These are phyloP conservation scores for Russula dissimulans DNA, from an alignment of 768 basidiomycete genomes.

Conservation along the genomic window DNA sequence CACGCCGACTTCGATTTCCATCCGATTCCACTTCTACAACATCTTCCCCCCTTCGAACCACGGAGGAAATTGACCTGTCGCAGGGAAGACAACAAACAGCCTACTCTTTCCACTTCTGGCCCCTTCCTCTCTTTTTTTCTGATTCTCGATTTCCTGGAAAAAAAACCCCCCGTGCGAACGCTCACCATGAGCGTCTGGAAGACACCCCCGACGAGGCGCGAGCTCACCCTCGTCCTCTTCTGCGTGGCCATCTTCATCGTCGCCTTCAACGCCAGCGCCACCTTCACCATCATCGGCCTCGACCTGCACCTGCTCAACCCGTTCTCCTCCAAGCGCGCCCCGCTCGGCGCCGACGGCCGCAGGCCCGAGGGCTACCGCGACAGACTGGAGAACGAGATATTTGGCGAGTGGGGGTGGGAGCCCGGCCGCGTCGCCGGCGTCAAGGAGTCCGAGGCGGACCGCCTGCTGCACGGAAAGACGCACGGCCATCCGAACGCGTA, in stretches of 20 bases:
- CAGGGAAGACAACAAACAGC: too few species aligned
- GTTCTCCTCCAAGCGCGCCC: not conserved
- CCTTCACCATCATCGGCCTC: slow-evolving; percentile 40
- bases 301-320: slow-evolving; percentile 14
- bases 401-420: slow-evolving; percentile 63
- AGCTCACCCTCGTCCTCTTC: slow-evolving; percentile 59
- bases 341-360: slow-evolving; percentile 41
- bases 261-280: slow-evolving; percentile 64
- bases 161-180: not conserved
- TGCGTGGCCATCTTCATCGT: slow-evolving; percentile 57
- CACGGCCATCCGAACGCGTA: slow-evolving; percentile 27
- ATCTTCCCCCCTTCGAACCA: too few species aligned
- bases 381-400: slow-evolving; percentile 50
- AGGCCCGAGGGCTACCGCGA: slow-evolving; percentile 46
- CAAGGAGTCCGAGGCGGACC: slow-evolving; percentile 42
- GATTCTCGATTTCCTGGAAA: too few species aligned
- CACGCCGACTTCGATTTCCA: too few species aligned
- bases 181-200: slow-evolving; percentile 35
- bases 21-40: too few species aligned
- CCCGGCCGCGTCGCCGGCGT: slow-evolving; percentile 46
- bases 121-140: not conserved
- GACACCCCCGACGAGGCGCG: slow-evolving; percentile 62
- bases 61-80: not conserved
- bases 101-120: not conserved
- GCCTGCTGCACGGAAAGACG: slow-evolving; percentile 27